Percentiles rank a stretch among this genome's conserved stretches.
These are phyloP conservation scores for Camelina laxa DNA, from an alignment of 345 rosid genomes.

Conservation along the genomic window DNA sequence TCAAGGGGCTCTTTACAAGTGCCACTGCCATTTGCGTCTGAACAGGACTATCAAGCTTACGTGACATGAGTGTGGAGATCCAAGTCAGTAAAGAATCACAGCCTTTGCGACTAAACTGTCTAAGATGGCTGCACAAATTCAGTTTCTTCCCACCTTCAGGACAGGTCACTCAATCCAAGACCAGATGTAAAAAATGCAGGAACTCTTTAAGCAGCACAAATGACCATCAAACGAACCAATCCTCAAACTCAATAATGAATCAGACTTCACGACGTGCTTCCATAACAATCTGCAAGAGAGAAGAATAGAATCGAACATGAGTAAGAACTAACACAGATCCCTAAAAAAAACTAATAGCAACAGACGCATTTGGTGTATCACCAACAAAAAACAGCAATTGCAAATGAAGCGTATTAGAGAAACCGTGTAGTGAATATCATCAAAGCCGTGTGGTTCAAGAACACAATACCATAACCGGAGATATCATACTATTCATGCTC, in stretches of 20 bases:
- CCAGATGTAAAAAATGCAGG: constrained; percentile 27
- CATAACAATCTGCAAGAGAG: constrained; percentile 33
- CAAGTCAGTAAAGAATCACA: constrained; percentile 18
- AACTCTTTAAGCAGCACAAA: constrained; percentile 20
- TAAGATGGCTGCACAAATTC: constrained; percentile 50
- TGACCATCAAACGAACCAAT: constrained; percentile 50
- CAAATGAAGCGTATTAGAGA: constrained; percentile 9
- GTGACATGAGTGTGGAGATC: constrained; percentile 65
- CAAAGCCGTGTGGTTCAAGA: not conserved
- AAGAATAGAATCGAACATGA: not conserved
- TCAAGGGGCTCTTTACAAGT: constrained; percentile 64
- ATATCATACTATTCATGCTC: not conserved
- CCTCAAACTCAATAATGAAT: constrained; percentile 24
- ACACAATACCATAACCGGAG: not conserved
- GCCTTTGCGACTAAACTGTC: constrained; percentile 43
- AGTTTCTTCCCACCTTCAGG: constrained; percentile 45
- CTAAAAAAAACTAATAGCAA: not conserved
- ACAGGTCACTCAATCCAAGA: constrained; percentile 48
- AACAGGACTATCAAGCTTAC: constrained; percentile 80
- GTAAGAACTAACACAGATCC: constrained; percentile 9
- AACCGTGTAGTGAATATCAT: not conserved
- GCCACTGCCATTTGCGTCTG: constrained; percentile 91
- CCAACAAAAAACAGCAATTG: not conserved
- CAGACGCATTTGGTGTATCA: constrained; percentile 15
- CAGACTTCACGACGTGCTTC: constrained; percentile 25